Evolutionary conservation across 495 filamentous ascomycete genomes (phyloP).

Genomic region (Amniculicola lignicola): DNA sequence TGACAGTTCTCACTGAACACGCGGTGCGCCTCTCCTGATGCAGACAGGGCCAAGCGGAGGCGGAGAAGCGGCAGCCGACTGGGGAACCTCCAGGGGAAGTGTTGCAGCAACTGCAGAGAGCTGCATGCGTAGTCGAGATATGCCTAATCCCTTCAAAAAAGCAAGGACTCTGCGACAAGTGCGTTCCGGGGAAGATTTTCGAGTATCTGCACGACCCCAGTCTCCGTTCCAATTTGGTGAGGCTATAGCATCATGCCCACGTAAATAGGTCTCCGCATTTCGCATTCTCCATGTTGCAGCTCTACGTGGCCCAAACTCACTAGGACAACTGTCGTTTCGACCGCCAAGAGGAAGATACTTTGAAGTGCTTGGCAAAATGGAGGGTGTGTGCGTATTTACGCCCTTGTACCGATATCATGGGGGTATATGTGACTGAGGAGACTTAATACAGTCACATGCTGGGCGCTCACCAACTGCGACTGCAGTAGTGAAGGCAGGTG

Average conservation of each 20-base stretch:
- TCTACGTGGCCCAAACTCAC: background rate
- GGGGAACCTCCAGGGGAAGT: conserved; percentile 11
- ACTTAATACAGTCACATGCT: conserved; percentile 17
- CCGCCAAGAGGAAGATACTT: conserved; percentile 10
- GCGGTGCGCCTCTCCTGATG: background rate
- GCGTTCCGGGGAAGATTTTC: conserved; percentile 25
- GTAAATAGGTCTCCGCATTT: conserved; percentile 25
- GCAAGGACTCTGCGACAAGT: conserved; percentile 5
- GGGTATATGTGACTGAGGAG: conserved; percentile 16
- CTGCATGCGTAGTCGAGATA: conserved; percentile 26
- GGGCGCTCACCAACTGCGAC: background rate
- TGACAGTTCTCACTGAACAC: conserved; percentile 8
- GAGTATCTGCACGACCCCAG: conserved; percentile 12
- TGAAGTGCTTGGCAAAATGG: too few relatives aligned
- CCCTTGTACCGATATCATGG: conserved; percentile 3
- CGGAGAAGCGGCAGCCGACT: conserved; percentile 15
- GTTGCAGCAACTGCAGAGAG: conserved; percentile 23
- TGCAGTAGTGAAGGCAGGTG: conserved; percentile 11
- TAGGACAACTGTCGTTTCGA: conserved; percentile 19
- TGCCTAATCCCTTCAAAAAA: conserved; percentile 12
- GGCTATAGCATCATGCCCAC: conserved; percentile 10
- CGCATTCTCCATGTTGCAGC: conserved; percentile 21
- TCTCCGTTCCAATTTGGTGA: conserved; percentile 21
- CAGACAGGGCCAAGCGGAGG: conserved; percentile 3
- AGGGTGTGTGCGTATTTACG: too few relatives aligned